A percentile compares a stretch with the other conserved stretches of the same genome.
These are phyloP conservation scores for Phycomyces nitens DNA, from an alignment of 192 early-diverging fungal genomes.

Conservation along the genomic window DNA sequence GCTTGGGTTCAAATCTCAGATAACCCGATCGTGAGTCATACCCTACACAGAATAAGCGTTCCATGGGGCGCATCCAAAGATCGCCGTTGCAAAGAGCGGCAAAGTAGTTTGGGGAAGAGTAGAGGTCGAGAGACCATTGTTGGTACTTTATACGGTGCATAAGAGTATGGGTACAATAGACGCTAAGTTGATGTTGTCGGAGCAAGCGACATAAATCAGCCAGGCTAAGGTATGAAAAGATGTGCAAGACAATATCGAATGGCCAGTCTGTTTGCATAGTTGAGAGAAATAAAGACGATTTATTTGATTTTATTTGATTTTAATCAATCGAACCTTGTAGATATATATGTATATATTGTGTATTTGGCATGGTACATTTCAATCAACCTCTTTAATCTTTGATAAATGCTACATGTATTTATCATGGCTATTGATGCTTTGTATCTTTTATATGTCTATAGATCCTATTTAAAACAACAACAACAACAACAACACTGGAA, in stretches of 20 bases:
- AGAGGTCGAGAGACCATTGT: conserved; percentile 1
- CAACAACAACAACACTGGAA: too few relatives aligned
- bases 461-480: too few relatives aligned
- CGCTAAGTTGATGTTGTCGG: neutral
- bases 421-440: too few relatives aligned
- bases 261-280: neutral
- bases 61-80: neutral
- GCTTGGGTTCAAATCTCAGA: conserved; percentile 1
- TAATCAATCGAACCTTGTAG: too few relatives aligned
- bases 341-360: too few relatives aligned
- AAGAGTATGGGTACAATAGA: neutral
- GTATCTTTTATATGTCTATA: too few relatives aligned
- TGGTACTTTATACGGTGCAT: conserved; percentile 7
- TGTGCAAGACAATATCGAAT: conserved; percentile 4
- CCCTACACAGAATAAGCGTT: neutral
- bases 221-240: conserved; percentile 1
- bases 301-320: too few relatives aligned
- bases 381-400: too few relatives aligned
- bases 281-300: too few relatives aligned
- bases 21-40: conserved; percentile 5
- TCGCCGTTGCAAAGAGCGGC: conserved; percentile 4
- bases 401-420: too few relatives aligned
- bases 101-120: conserved; percentile 10
- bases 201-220: conserved; percentile 7
- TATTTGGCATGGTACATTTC: too few relatives aligned